These are phyloP conservation scores for Amaranthus tricolor DNA, from an alignment of 179 eudicot species.

Conservation along the genomic window DNA sequence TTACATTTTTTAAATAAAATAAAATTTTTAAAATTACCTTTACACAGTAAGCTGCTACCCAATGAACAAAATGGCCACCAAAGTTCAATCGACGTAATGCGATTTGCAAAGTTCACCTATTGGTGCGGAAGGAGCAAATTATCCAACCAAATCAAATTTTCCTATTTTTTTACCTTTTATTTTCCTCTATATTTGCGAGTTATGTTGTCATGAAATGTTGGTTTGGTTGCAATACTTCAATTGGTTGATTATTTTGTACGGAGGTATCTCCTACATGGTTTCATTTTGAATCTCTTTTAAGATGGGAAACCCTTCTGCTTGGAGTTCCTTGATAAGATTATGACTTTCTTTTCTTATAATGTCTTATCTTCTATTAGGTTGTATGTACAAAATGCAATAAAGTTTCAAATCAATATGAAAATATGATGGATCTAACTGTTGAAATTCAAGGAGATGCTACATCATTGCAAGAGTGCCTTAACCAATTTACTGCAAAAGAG, in stretches of 20 bases:
- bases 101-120: too few species aligned
- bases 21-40: too few species aligned
- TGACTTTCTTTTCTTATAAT: constrained; percentile 2
- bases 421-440: constrained; percentile 48
- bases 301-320: not conserved
- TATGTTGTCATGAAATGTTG: not conserved
- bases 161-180: not conserved
- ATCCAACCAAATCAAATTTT: not conserved
- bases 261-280: not conserved
- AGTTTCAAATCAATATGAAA: constrained; percentile 45
- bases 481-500: constrained; percentile 80
- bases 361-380: constrained; percentile 26
- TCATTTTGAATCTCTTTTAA: constrained; percentile 1
- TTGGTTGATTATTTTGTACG: constrained; percentile 3
- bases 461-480: constrained; percentile 57
- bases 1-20: too few species aligned
- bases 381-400: constrained; percentile 38
- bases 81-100: too few species aligned
- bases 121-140: too few species aligned
- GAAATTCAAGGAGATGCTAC: constrained; percentile 47
- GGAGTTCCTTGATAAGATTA: not conserved
- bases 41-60: too few species aligned
- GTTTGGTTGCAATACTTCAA: not conserved
- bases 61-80: too few species aligned
- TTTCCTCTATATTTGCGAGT: not conserved